phyloP scores from a whole-genome alignment of 306 rosid species.

The Fragaria nilgerrensis region DNA sequence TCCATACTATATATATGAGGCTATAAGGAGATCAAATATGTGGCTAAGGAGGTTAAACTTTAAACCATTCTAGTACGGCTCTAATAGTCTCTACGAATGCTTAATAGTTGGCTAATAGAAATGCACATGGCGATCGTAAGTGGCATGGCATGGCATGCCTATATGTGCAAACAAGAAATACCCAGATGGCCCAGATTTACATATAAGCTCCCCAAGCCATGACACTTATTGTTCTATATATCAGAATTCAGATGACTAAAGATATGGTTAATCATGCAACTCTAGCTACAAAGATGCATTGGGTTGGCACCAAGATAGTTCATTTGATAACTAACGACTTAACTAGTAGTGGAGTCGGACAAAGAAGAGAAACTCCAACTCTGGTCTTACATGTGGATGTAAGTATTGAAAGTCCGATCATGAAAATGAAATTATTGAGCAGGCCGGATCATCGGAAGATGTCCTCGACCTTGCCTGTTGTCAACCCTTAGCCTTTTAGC shows the following conservation, averaged over 20 bases:
- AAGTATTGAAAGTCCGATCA: no score
- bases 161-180: background rate
- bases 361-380: background rate
- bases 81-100: background rate
- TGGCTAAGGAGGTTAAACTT: background rate
- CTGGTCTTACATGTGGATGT: background rate
- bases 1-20: background rate
- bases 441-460: background rate
- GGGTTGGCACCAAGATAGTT: background rate
- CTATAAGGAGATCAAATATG: background rate
- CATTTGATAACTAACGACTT: background rate
- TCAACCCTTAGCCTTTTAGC: background rate
- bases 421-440: background rate
- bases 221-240: background rate
- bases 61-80: background rate
- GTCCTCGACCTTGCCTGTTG: background rate
- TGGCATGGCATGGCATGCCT: background rate
- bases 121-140: conserved; percentile 1
- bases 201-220: background rate
- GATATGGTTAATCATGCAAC: background rate
- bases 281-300: background rate
- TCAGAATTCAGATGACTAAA: background rate
- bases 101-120: background rate
- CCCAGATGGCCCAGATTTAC: background rate
- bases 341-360: background rate